Percentiles rank a stretch among this genome's conserved stretches.
Conservation (phyloP, 805 yeast species). For the Candida nonsorbophila region DNA sequence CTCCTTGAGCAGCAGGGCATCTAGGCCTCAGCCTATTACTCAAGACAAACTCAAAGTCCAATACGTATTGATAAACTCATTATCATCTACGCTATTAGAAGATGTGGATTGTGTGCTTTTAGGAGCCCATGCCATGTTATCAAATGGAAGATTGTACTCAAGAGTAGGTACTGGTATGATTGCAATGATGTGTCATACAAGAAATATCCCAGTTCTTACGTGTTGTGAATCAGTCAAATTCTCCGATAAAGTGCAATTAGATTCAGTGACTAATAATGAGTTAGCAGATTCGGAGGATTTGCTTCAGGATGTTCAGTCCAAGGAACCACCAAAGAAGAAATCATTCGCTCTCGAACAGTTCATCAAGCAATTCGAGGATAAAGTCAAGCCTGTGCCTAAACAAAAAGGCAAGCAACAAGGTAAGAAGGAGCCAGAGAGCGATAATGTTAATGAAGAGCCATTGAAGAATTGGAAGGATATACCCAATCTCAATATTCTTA, state of each 20-base stretch:
- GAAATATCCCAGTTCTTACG: constrained; percentile 90
- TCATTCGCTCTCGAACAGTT: constrained; percentile 66
- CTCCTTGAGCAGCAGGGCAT: constrained; percentile 9
- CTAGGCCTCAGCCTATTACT: constrained; percentile 23
- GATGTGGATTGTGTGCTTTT: constrained; percentile 87
- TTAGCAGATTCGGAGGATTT: constrained; percentile 76
- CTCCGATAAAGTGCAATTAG: constrained; percentile 91
- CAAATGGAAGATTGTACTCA: constrained; percentile 89
- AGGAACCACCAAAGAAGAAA: constrained; percentile 50
- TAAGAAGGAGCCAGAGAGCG: constrained; percentile 8
- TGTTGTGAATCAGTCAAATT: constrained; percentile 95
- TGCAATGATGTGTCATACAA: constrained; percentile 83
- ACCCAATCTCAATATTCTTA: constrained; percentile 66
- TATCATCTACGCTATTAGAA: constrained; percentile 68
- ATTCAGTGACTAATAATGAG: constrained; percentile 92
- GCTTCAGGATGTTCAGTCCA: constrained; percentile 41
- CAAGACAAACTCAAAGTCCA: constrained; percentile 63
- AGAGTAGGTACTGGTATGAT: constrained; percentile 93
- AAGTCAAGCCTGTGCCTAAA: constrained; percentile 6
- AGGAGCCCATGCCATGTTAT: constrained; percentile 96
- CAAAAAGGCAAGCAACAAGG: constrained; percentile 12
- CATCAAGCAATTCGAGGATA: constrained; percentile 36
- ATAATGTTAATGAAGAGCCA: constrained; percentile 30
- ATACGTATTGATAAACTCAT: constrained; percentile 73
- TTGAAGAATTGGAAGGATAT: constrained; percentile 59